phyloP scores from a whole-genome alignment of 108 stramenopile species.

The Pseudonitzschia delicatissima region DNA sequence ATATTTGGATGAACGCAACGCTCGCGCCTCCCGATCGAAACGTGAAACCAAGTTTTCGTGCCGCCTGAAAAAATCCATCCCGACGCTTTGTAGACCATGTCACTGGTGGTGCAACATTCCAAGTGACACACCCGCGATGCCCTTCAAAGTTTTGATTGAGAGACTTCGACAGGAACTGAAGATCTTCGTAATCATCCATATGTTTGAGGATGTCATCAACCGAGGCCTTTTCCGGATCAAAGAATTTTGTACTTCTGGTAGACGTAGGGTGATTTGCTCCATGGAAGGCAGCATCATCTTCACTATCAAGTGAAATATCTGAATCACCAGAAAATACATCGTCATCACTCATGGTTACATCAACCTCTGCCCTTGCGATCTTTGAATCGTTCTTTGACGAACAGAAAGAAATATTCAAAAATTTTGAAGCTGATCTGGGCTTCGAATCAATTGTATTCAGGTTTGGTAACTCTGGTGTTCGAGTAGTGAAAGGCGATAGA shows the following conservation, averaged over 20 bases:
- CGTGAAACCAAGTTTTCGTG: slow-evolving; percentile 50
- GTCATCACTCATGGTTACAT: slow-evolving; percentile 13
- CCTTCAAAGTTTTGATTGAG: slow-evolving; percentile 1
- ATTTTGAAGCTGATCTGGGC: neutral
- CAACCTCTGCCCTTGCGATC: neutral
- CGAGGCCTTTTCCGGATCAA: slow-evolving; percentile 14
- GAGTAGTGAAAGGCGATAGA: neutral
- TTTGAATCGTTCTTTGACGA: neutral
- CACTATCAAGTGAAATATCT: slow-evolving; percentile 8
- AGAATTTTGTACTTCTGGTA: neutral
- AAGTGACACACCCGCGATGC: slow-evolving; percentile 30
- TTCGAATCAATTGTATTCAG: neutral
- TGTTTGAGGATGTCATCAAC: slow-evolving; percentile 36
- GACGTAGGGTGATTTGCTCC: neutral
- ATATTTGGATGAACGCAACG: slow-evolving; percentile 35
- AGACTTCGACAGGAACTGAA: slow-evolving; percentile 54
- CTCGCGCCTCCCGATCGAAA: slow-evolving; percentile 53
- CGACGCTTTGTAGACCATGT: slow-evolving; percentile 50
- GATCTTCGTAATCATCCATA: slow-evolving; percentile 66
- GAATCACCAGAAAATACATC: slow-evolving; percentile 2
- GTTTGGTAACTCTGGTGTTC: neutral
- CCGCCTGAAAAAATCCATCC: slow-evolving; percentile 48
- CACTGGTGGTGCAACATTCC: slow-evolving; percentile 55
- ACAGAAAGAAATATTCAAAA: slow-evolving; percentile 7
- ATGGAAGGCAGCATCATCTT: neutral